These are phyloP conservation scores for Colletotrichum graminicola DNA, from an alignment of 2,329 filamentous ascomycete species.

Conservation along the genomic window DNA sequence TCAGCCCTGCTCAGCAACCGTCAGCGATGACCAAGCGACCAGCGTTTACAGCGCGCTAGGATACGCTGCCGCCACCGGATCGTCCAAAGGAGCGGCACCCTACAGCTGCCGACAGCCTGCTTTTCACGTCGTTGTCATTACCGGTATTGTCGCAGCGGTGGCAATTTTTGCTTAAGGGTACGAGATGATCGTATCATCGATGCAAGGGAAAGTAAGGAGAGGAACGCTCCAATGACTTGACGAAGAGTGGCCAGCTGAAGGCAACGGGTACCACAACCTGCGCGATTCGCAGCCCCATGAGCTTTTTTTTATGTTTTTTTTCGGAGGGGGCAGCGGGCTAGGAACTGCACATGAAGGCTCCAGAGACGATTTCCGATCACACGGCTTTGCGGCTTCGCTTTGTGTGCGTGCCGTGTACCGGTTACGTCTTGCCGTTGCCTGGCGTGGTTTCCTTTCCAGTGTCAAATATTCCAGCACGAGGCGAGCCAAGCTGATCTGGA, in stretches of 20 bases:
- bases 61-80: constrained; percentile 35
- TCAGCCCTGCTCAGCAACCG: constrained; percentile 37
- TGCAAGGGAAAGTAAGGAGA: not conserved
- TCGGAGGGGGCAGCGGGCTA: not conserved
- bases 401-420: not conserved
- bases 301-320: too few species aligned
- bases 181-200: not conserved
- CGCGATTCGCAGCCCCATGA: constrained; percentile 27
- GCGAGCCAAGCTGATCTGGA: constrained; percentile 11
- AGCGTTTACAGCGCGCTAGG: constrained; percentile 37
- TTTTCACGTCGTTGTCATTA: constrained; percentile 14
- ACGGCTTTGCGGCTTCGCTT: constrained; percentile 15
- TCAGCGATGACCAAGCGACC: constrained; percentile 36
- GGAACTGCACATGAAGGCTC: not conserved
- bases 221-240: constrained; percentile 9
- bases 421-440: constrained; percentile 11
- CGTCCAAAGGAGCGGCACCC: constrained; percentile 25
- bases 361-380: constrained; percentile 9
- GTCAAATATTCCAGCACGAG: constrained; percentile 1
- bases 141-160: constrained; percentile 20
- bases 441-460: not conserved
- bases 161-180: constrained; percentile 25
- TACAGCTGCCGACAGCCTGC: constrained; percentile 14
- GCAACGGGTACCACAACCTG: constrained; percentile 18
- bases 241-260: constrained; percentile 12